phyloP scores from a whole-genome alignment of 2,329 filamentous ascomycete genomes.

The Coniochaeta ligniaria region DNA sequence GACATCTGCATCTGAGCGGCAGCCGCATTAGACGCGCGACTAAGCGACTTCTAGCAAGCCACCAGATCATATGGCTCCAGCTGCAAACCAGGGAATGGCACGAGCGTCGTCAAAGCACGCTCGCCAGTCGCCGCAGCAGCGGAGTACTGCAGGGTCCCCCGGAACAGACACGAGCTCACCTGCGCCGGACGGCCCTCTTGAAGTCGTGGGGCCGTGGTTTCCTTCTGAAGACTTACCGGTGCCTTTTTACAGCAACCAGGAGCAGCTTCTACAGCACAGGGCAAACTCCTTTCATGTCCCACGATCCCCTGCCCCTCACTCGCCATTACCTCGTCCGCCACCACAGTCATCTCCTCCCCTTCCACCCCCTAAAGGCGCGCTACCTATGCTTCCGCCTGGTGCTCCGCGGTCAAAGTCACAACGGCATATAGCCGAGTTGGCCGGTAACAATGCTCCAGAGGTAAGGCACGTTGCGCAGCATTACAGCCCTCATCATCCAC shows the following conservation, averaged over 20 bases:
- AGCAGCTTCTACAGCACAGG: not conserved
- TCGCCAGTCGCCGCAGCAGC: not conserved
- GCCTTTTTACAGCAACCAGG: conserved; percentile 1
- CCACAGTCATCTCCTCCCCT: not conserved
- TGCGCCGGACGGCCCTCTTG: not conserved
- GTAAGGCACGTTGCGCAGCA: not conserved
- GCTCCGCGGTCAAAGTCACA: not conserved
- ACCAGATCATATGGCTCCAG: not conserved
- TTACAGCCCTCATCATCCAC: not conserved
- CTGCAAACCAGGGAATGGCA: not conserved
- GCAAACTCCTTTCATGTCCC: not conserved
- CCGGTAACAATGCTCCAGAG: not conserved
- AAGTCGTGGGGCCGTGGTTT: conserved; percentile 1
- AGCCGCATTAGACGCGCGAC: not conserved
- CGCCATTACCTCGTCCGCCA: not conserved
- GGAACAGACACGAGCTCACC: not conserved
- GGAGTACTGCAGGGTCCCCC: not conserved
- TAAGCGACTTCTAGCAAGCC: not conserved
- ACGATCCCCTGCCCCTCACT: not conserved
- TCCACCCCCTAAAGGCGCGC: not conserved
- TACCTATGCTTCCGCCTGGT: not conserved
- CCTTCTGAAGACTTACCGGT: not conserved
- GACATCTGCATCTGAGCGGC: not conserved
- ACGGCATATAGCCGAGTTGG: not conserved
- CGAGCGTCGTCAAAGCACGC: not conserved